Base-by-base conservation (phyloP, 1,284 basidiomycete species). In the Sporisorium graminicola region DNA sequence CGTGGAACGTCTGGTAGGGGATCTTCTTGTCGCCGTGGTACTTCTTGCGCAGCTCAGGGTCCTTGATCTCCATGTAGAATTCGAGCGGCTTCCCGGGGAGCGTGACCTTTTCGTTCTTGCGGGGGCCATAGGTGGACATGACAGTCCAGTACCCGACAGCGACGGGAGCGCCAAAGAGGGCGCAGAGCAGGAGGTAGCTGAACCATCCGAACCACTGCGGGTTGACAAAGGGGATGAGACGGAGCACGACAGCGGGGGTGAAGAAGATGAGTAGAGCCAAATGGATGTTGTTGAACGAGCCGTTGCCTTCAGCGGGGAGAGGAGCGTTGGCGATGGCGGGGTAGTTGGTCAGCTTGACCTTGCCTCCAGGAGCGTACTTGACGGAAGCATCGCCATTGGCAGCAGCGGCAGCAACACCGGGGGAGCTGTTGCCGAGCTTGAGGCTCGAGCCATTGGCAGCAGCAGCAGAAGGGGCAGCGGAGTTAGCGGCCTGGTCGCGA, bases 1-100 rank as follows among this genome's bases (percentile, higher is more conserved):
- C 97, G 86, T 99, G 92, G 89, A 98, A 97, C 77, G 93, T 88
- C 88, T 99, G 95, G 92, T 98, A 97, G 54, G 95, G 95, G 75
- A 99, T 98, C 88, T 98, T 98, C 86, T 92, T 91, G 78, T 90
- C 90, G 56, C 90, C 79, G 52, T 71, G 87, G 88, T 95, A 98
- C 80, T 91, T 89, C 29, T 89, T 88, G 87, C 91, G 92, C 82
- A 99, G 89, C 72, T 91, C 91, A 1, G 88, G 86, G 88, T 98
- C 94, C 79, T 94, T 92, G 88, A 98, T 92, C 60, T 91, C 92
- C 85, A 99, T 92, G 86, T 99, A 99, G 81, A 92, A 90, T 82
- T 93, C 92, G 74, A 97, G 90, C 18, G 84, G 83, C 40, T 81
- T 76, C 52, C 92, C 91, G 14, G 96, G 95, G n/a, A 98, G 88